Evolutionary conservation across 2,329 filamentous ascomycete species (phyloP), one percentile per base, ranked within the genome.

Genomic region (Catunica adiposa): DNA sequence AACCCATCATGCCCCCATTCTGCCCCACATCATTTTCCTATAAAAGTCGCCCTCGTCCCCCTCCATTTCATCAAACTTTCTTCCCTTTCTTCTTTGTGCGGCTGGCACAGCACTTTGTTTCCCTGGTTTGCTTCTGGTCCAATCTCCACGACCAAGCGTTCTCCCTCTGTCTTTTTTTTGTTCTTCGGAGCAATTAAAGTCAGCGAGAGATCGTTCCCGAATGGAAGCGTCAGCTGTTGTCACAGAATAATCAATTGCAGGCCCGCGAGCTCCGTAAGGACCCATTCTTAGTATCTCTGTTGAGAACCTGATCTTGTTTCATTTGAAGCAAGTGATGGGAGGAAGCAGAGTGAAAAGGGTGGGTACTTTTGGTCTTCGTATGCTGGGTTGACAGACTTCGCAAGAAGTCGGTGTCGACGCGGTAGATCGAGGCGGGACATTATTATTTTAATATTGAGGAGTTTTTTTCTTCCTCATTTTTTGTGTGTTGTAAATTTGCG

Each of bases 161-260:
- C 26, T 8, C 15, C 42, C 51, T 23, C 38, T 53, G n/a, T 9
- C 34, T 53, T 22, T n/a, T n/a, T n/a, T n/a, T n/a, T n/a, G n/a
- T n/a, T n/a, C n/a, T n/a, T n/a, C n/a, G n/a, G n/a, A n/a, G n/a
- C n/a, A n/a, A n/a, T n/a, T n/a, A n/a, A n/a, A n/a, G n/a, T n/a
- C 17, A 14, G 17, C 20, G 4, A 22, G 11, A 14, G 47, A 8
- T 9, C n/a, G 47, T 54, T 55, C 53, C 48, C 38, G 20, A 55
- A 58, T 54, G 52, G 57, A 58, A 58, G 57, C 57, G 57, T 58
- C 57, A 56, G 53, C 57, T 58, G 57, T 54, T 58, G 57, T 58
- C 57, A 58, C 57, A 58, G 57, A 58, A 56, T 31, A 58, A 58
- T 58, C 57, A 58, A 58, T 58, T 58, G 57, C 57, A 58, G 57